Evolutionary conservation across 495 filamentous ascomycete species (phyloP), one percentile per base, ranked within the genome.

Genomic region (Talaromyces liani): DNA sequence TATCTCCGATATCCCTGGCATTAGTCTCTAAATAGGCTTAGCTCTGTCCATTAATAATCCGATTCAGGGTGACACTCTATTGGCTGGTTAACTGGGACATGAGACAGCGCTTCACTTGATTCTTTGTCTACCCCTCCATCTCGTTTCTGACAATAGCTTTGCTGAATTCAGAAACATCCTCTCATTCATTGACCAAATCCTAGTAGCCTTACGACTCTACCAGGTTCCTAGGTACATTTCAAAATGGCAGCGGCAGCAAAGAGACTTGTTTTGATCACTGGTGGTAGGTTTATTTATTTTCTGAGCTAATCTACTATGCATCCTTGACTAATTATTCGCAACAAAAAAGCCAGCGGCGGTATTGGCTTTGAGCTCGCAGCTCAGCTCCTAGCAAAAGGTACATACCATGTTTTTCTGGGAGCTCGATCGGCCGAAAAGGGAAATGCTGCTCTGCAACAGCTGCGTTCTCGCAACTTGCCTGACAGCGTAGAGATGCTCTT

Each of bases 351-450:
- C 1, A 75, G 71, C 58, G 51, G 62, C n/a, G 75, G 76, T 4
- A 71, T 78, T 36, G 76, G 75, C 2, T 73, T 70, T 29, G 69
- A 71, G 31, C 66, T 69, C 2, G 68, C 68, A 8, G 64, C 65
- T 12, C 63, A 65, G 27, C 66, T 78, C 9, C 49, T 72, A 5
- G 62, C 69, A n/a, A 63, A 65, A 7, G 53, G 39, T 5, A 64
- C 64, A 58, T 77, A 77, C 56, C 67, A 74, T 41, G 66, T 76
- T 33, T 69, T 76, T 54, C 58, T 77, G 10, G 47, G 67, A 18
- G 54, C 64, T 18, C 72, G 74, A 16, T 65, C 63, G 8, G 51
- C 65, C 69, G 39, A 71, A 71, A 47, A 66, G 64, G 56, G 65
- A 55, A 59, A 62, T 62, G 0, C 63, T 60, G 72, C 73, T 6